Base-by-base conservation (phyloP, 306 rosid species). In the Amphicarpaea edgeworthii region DNA sequence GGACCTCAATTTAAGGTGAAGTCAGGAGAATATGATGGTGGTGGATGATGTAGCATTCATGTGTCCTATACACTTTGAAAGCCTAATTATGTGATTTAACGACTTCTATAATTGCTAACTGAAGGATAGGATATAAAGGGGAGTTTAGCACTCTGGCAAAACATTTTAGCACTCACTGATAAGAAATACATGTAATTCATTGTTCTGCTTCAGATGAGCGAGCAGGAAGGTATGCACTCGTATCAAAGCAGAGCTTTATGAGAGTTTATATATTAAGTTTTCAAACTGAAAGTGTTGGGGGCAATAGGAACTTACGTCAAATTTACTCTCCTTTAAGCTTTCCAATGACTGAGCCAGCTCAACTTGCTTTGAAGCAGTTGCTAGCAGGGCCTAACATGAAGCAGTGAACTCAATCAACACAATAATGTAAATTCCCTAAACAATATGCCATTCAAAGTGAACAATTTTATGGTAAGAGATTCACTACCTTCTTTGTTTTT, bases 341-440 rank as follows among this genome's bases (percentile, higher is more conserved):
- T 94, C 96, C 59, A 94, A 75, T 26, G 95, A 91, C 85, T 94
- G 95, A 28, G 97, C 96, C 79, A 94, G 98, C 88, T 94, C 92
- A 81, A 68, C 90, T 86, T 94, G 98, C 76, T 88, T 92, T 64
- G 98, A 94, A 77, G 97, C 88, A 77, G 98, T 92, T 68, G 91
- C 93, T 53, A 90, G 75, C 67, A 94, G 83, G 68, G 96, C 96
- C 98, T 94, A 71, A 64, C 77, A 76, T 34, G 62, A 77, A 75
- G 49, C 41, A 67, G 67, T 75, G 20, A 82, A 73, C 51, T 26
- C 68, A 58, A 80, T 79, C 65, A 78, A 73, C 73, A 77, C n/a
- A 73, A 60, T 43, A 61, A 30, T 42, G 38, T 30, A 58, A 72
- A 69, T 77, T 49, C 66, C 42, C 46, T 53, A 67, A 75, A 57